phyloP scores from a whole-genome alignment of 441 rosid species.

The Populus hybrid region DNA sequence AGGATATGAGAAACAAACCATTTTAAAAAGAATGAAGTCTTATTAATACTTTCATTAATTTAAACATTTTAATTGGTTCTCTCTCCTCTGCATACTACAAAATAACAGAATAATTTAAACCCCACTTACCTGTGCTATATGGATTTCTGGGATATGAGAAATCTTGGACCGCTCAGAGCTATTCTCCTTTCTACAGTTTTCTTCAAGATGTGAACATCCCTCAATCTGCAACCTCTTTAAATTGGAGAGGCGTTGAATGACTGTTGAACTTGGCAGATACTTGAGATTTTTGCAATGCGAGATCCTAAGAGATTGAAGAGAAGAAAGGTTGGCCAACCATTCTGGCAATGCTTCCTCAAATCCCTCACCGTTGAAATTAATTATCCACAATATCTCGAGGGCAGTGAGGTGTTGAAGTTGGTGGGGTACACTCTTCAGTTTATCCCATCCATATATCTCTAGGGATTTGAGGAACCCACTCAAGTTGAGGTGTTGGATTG shows the following conservation, averaged over 20 bases:
- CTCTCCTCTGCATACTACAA: no score
- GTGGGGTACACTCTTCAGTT: slow-evolving; percentile 8
- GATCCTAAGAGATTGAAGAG: background rate
- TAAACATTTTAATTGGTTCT: no score
- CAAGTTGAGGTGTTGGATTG: slow-evolving; percentile 8
- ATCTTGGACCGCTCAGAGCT: no score
- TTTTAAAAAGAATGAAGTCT: no score
- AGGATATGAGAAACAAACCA: no score
- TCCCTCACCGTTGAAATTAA: background rate
- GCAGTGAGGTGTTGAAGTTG: slow-evolving; percentile 21
- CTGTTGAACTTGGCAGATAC: no score
- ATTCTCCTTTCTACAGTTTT: no score
- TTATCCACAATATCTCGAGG: background rate
- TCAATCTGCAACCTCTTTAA: fast-evolving
- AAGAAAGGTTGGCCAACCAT: slow-evolving; percentile 16
- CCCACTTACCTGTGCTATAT: no score
- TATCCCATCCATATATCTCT: background rate
- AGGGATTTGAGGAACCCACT: slow-evolving; percentile 4
- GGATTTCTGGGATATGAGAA: fast-evolving
- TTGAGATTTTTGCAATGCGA: background rate
- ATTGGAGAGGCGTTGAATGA: no score
- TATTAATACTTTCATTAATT: no score
- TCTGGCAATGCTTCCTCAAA: slow-evolving; percentile 11
- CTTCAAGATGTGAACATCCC: no score
- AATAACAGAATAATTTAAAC: no score